Percentiles rank a stretch among this genome's conserved stretches.
phyloP scores from a whole-genome alignment of 2,329 filamentous ascomycete genomes.

The Venturia asperata region DNA sequence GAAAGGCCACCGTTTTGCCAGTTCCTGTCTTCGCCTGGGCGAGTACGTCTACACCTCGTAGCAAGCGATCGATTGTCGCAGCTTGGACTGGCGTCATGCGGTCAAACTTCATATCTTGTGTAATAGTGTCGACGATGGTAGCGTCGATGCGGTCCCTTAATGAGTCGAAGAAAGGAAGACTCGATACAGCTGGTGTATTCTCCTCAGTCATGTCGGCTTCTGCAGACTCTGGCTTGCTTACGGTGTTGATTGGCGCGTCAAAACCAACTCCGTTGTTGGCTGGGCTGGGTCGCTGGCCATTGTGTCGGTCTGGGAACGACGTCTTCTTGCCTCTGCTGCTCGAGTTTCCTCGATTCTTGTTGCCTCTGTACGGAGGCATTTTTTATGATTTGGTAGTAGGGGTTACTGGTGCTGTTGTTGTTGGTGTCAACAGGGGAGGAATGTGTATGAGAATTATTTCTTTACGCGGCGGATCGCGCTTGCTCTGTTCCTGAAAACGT shows the following conservation, averaged over 20 bases:
- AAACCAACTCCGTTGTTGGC: neutral
- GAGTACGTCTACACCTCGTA: slow-evolving; percentile 1
- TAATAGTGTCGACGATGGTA: slow-evolving; percentile 9
- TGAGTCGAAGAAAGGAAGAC: neutral
- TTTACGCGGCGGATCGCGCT: neutral
- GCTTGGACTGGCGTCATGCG: slow-evolving; percentile 9
- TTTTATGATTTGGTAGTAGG: neutral
- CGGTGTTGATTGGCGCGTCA: neutral
- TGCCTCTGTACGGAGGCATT: slow-evolving; percentile 11
- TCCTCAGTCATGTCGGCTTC: neutral
- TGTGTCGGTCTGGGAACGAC: slow-evolving; percentile 1
- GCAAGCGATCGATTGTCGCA: slow-evolving; percentile 7
- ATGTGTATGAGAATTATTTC: neutral
- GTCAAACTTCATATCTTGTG: slow-evolving; percentile 14
- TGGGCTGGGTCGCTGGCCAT: neutral
- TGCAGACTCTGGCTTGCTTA: neutral
- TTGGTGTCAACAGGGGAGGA: neutral
- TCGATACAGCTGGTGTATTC: neutral
- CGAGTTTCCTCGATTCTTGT: neutral
- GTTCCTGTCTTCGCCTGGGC: slow-evolving; percentile 48
- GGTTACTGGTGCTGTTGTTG: neutral
- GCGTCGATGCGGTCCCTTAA: slow-evolving; percentile 4
- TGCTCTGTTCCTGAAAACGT: neutral
- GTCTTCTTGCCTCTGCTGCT: slow-evolving; percentile 11
- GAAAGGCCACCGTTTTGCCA: slow-evolving; percentile 44